Base-by-base conservation (phyloP, 495 filamentous ascomycete genomes). In the Penicillium ucsense region DNA sequence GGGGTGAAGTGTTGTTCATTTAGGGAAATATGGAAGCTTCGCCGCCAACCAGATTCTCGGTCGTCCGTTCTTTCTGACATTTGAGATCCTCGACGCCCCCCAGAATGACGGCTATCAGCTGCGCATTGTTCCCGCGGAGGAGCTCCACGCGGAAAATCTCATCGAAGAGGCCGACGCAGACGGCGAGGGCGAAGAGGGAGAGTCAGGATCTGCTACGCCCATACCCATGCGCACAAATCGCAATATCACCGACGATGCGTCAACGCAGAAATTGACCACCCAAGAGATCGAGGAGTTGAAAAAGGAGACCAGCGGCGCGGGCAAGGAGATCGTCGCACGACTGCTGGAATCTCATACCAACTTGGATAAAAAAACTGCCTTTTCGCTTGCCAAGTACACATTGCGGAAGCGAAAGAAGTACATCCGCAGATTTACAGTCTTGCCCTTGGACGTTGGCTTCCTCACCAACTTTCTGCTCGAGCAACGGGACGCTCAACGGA, bases 331-430 rank as follows among this genome's bases (percentile, higher is more conserved):
- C 35, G 88, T 98, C 44, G 82, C 83, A 34, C 92, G 87, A 62
- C 75, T 98, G 3, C 67, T 98, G 59, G 73, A 85, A 12, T 88
- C 86, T 9, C 92, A 98, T 66, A 78, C 81, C 3, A 86, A 83
- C 0, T 69, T 97, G 30, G 89, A 94, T 51, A 84, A 98, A 70
- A 98, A 97, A 71, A 96, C 92, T 0, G 77, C 83, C 3, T 98
- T 94, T 64, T 88, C 86, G 5, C 69, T 95, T 12, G 89, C 90
- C 27, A 98, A 98, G 62, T 98, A 98, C 60, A 94, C 89, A 40
- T 70, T 97, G 10, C 77, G 92, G 20, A 98, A 98, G 72, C 82
- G 84, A 36, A 91, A 83, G 62, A 98, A 98, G 68, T 97, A 94
- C 59, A 77, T 95, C 50, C 79, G 82, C 50, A 72, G 89, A 12